Evolutionary conservation across 140 eudicot species (phyloP).

Genomic region (Cichorium intybus): DNA sequence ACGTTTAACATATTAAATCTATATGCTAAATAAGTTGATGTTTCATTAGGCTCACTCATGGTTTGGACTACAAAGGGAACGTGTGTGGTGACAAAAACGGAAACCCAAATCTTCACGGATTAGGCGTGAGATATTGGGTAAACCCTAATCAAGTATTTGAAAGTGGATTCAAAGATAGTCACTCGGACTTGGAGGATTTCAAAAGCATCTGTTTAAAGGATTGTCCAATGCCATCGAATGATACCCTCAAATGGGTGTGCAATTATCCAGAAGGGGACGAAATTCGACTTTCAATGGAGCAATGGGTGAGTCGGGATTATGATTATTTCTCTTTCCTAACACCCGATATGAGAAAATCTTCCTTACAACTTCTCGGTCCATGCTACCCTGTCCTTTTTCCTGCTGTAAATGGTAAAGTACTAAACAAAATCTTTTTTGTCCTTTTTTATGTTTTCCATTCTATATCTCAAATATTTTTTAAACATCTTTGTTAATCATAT

Average conservation of each 20-base stretch:
- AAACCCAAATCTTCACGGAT: constrained; percentile 62
- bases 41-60: constrained; percentile 65
- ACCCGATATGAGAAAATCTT: constrained; percentile 79
- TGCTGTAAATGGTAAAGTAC: constrained; percentile 82
- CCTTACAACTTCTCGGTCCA: constrained; percentile 96
- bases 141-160: constrained; percentile 92
- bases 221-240: constrained; percentile 87
- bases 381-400: constrained; percentile 98
- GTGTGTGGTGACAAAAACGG: constrained; percentile 90
- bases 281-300: constrained; percentile 56
- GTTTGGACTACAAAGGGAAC: constrained; percentile 91
- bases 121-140: constrained; percentile 85
- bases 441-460: background rate
- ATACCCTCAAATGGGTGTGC: constrained; percentile 86
- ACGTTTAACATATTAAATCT: background rate
- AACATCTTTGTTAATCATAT: background rate
- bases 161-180: constrained; percentile 70
- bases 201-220: constrained; percentile 82
- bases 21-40: constrained; percentile 11
- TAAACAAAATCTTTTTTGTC: background rate
- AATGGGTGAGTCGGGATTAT: constrained; percentile 80
- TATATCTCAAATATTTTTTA: no score
- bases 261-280: constrained; percentile 90
- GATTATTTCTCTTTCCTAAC: constrained; percentile 84
- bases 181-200: constrained; percentile 58